Evolutionary conservation across 805 yeast genomes (phyloP), one percentile per base, ranked within the genome.

Genomic region (Wickerhamiella bombiphila): DNA sequence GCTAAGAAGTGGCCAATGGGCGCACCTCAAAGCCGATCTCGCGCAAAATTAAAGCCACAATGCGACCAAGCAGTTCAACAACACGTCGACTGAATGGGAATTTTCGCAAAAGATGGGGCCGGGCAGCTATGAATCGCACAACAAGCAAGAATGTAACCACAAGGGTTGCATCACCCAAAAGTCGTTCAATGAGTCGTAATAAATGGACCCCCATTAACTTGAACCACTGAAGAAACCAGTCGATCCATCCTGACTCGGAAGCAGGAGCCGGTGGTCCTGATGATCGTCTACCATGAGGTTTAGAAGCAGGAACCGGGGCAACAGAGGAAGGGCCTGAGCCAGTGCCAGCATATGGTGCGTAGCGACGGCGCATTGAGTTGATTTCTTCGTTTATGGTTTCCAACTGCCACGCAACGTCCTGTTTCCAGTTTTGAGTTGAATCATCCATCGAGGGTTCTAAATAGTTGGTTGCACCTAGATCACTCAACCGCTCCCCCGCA

Each of bases 381-480:
- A 51, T 48, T 35, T 51, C 52, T 38, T 51, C 55, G 29, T 40
- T 39, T 13, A 51, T 46, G 7, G 52, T 45, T 26, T 51, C 55
- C 14, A 51, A 39, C 13, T 52, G 52, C 50, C 51, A 45, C 5
- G 48, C 42, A 5, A 49, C 47, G 22, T 51, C 51, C 26, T 47
- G 41, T 32, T 42, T 43, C 51, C 52, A 51, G 28, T 41, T 46
- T 8, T 21, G 20, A 19, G 37, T 29, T 2, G 32, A 15, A 3
- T 24, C 32, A 8, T 35, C 37, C 4, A 19, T 16, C 11, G 15
- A 30, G 16, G 22, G 32, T n/a, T 16, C 34, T 7, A 26, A 19
- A 3, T 21, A 22, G 5, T 25, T 25, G 8, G 36, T 29, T 4
- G 21, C 31, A 7, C 32, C 22, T 6, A 28, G 15, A 13, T 28